These are phyloP conservation scores for Lanzia echinophila DNA, from an alignment of 2,329 filamentous ascomycete genomes.

Conservation along the genomic window DNA sequence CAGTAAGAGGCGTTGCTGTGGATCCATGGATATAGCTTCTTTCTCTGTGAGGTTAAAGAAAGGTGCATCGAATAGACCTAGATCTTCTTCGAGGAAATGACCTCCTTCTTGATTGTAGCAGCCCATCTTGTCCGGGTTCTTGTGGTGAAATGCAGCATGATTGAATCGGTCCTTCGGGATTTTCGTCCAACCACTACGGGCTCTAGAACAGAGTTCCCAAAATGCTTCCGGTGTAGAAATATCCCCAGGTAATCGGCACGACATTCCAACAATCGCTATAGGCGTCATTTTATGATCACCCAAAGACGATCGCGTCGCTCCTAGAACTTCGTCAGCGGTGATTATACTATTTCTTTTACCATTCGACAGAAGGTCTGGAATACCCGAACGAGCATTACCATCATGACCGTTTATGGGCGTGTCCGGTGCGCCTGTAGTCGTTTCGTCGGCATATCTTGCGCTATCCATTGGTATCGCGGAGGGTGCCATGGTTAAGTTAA, in stretches of 20 bases:
- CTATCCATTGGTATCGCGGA: no score
- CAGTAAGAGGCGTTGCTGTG: conserved; percentile 26
- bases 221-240: conserved; percentile 33
- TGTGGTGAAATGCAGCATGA: conserved; percentile 47
- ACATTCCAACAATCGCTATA: conserved; percentile 33
- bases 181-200: conserved; percentile 32
- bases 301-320: no score
- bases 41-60: conserved; percentile 27
- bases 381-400: no score
- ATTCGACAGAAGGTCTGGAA: no score
- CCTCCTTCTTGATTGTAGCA: conserved; percentile 23
- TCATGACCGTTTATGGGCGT: no score
- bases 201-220: conserved; percentile 35
- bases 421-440: no score
- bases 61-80: conserved; percentile 26
- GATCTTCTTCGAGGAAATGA: conserved; percentile 25
- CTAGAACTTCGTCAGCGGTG: no score
- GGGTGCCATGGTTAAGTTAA: no score
- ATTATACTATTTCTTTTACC: no score
- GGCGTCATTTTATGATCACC: conserved; percentile 12
- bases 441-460: no score
- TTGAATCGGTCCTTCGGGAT: conserved; percentile 38
- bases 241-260: conserved; percentile 33
- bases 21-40: conserved; percentile 30
- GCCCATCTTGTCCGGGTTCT: conserved; percentile 32